Base-by-base conservation (phyloP, 1,139 yeast genomes). In the Saccharomyces hybrid region DNA sequence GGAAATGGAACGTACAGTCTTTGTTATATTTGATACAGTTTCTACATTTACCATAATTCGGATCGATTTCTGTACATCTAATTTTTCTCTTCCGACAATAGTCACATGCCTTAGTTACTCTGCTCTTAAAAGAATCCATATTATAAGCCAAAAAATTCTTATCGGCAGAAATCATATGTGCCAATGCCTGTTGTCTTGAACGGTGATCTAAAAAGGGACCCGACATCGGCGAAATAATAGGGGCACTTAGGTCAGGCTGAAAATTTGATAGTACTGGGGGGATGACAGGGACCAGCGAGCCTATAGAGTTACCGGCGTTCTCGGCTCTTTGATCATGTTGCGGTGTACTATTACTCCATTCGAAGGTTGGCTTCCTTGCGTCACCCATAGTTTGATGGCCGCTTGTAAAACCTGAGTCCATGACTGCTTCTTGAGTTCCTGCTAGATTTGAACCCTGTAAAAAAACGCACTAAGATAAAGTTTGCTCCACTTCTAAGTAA, bases 21-120 rank as follows among this genome's bases (percentile, higher is more conserved):
- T 59, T 57, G 24, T 60, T 55, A 48, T 60, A 65, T 50, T 63
- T 67, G 19, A 55, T 56, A 57, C 70, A 66, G 54, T 66, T 66
- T 27, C 59, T 50, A 55, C 71, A 67, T 57, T 60, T 65, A 12
- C 59, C 58, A 2, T 59, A 56, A 7, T 49, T 44, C 2, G 61
- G 58, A 52, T 64, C 58, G 6, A 65, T 48, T 4, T 67, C 64
- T 47, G 65, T 69, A 60, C 74, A 71, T 55, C 69, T 70, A 49
- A 70, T 66, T 54, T 71, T 71, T 42, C 73, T 63, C 51, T 60
- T 68, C 52, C 74, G 64, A 57, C 74, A 71, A 54, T 67, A 68
- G 49, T 69, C 68, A 58, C 75, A 71, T 7, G 75, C 75, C 51
- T 63, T 63, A 12, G 70, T 55, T 12, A 67, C 71, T 51, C 75